These are phyloP conservation scores for Solanum medicagineum DNA, from an alignment of 257 asterid species.

Conservation along the genomic window DNA sequence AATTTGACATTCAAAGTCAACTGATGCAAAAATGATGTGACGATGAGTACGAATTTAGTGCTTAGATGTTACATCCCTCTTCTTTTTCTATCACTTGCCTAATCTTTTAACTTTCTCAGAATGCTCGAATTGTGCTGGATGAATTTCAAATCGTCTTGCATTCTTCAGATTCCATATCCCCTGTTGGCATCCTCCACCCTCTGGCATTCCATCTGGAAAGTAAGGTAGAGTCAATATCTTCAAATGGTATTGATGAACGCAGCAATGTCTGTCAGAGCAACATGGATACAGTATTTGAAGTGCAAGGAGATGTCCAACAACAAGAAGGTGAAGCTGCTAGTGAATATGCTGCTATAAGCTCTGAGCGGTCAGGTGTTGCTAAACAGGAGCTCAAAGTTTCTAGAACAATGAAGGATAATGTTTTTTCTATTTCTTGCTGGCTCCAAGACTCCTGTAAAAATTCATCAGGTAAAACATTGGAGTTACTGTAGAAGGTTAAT, in stretches of 20 bases:
- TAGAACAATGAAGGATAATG: conserved; percentile 38
- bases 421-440: conserved; percentile 73
- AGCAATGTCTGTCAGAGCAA: conserved; percentile 20
- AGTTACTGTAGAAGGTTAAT: background rate
- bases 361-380: conserved; percentile 17
- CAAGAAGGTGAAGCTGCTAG: conserved; percentile 22
- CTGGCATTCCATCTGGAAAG: conserved; percentile 74
- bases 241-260: conserved; percentile 18
- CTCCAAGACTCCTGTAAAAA: conserved; percentile 42
- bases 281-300: conserved; percentile 49
- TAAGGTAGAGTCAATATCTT: conserved; percentile 29
- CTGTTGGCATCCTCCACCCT: conserved; percentile 94
- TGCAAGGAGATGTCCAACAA: conserved; percentile 42
- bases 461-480: conserved; percentile 48
- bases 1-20: background rate
- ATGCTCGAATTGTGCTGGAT: conserved; percentile 88
- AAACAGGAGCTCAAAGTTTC: conserved; percentile 33
- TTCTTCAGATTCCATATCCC: conserved; percentile 84
- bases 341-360: conserved; percentile 8
- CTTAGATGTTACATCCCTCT: background rate
- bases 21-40: background rate
- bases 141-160: conserved; percentile 65
- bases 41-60: background rate
- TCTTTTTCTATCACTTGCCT: background rate
- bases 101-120: conserved; percentile 31